A percentile compares a stretch with the other conserved stretches of the same genome.
These are phyloP conservation scores for Aspergillus pseudotamarii DNA, from an alignment of 2,329 filamentous ascomycete genomes.

Conservation along the genomic window DNA sequence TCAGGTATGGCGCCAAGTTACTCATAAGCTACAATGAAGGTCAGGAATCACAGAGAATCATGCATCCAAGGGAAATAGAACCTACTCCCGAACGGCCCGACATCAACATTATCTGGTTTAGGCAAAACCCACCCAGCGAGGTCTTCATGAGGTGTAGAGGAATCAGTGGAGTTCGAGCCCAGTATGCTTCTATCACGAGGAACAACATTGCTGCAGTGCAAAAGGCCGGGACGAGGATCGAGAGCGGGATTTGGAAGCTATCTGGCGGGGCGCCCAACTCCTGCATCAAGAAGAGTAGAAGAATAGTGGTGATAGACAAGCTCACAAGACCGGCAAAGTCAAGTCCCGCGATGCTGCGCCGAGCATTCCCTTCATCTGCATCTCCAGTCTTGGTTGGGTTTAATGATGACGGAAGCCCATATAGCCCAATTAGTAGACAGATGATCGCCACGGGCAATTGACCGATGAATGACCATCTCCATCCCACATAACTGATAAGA, in stretches of 20 bases:
- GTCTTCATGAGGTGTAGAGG: conserved; percentile 17
- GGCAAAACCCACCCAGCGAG: conserved; percentile 14
- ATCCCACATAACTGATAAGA: conserved; percentile 70
- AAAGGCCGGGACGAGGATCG: not conserved
- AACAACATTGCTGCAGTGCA: not conserved
- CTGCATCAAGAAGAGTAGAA: conserved; percentile 13
- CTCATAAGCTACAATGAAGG: conserved; percentile 8
- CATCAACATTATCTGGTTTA: conserved; percentile 17
- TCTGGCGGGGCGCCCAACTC: not conserved
- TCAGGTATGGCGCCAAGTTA: conserved; percentile 22
- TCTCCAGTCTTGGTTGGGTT: not conserved
- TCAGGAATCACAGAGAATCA: not conserved
- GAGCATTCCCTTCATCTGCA: not conserved
- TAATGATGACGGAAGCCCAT: conserved; percentile 9
- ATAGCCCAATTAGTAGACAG: conserved; percentile 48
- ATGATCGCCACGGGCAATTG: conserved; percentile 60
- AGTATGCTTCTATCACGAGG: conserved; percentile 19
- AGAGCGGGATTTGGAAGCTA: not conserved
- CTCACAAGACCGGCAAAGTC: conserved; percentile 17
- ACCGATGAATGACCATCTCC: conserved; percentile 67
- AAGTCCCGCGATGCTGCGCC: conserved; percentile 3
- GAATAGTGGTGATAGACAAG: conserved; percentile 10
- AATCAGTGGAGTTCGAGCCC: conserved; percentile 22
- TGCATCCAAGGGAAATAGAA: not conserved
- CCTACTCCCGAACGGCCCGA: conserved; percentile 18